These are phyloP conservation scores for Funneliformis caledonium DNA, from an alignment of 371 early-diverging fungal species.

Conservation along the genomic window DNA sequence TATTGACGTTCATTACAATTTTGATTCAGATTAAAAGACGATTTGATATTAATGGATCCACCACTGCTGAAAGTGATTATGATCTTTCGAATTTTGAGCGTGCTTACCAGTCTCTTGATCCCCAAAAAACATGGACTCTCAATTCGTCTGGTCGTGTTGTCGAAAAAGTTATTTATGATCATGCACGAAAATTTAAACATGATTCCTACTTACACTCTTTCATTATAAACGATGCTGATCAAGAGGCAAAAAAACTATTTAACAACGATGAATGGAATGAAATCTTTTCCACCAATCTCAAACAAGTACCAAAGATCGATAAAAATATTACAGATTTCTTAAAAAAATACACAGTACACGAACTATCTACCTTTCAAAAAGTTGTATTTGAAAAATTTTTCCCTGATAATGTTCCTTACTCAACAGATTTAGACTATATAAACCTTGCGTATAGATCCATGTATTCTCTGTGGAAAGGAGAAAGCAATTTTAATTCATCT, in stretches of 20 bases:
- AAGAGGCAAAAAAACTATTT: not conserved
- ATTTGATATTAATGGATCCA: too few relatives aligned
- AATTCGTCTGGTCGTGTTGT: conserved; percentile 16
- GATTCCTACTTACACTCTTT: conserved; percentile 17
- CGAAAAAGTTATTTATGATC: conserved; percentile 26
- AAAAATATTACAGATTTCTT: not conserved
- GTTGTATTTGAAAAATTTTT: conserved; percentile 16
- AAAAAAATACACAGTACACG: conserved; percentile 16
- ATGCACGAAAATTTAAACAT: conserved; percentile 7
- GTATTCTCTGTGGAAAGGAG: not conserved
- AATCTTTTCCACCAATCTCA: conserved; percentile 3
- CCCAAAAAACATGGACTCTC: conserved; percentile 17
- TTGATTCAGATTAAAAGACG: not conserved
- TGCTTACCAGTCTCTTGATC: not conserved
- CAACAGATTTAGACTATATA: conserved; percentile 23
- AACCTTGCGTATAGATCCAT: conserved; percentile 10
- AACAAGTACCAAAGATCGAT: conserved; percentile 10
- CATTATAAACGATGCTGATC: conserved; percentile 22
- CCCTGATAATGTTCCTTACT: not conserved
- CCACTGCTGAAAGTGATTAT: too few relatives aligned
- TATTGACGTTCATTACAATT: not conserved
- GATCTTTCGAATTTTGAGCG: not conserved
- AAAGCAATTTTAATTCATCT: not conserved
- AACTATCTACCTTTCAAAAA: not conserved
- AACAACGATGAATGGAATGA: not conserved